Conservation (phyloP, 177 flowering plant species). For the Vitis hybrid region DNA sequence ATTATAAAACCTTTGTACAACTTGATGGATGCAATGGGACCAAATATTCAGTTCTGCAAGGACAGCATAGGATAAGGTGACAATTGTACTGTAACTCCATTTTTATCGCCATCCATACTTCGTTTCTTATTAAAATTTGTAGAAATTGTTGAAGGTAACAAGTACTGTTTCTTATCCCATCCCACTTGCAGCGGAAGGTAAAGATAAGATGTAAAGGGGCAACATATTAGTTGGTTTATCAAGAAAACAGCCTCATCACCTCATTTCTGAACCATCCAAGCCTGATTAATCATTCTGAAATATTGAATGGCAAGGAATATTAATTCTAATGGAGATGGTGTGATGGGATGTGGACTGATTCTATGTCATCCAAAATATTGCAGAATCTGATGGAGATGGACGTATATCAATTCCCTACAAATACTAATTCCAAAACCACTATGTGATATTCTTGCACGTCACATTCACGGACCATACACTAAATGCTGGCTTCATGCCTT, state of each 20-base stretch:
- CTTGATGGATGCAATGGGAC: conserved; percentile 6
- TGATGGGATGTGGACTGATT: too few relatives aligned
- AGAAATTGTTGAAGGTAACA: background rate
- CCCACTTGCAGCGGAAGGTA: conserved; percentile 4
- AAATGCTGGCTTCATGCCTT: background rate
- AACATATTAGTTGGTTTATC: too few relatives aligned
- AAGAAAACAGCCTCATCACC: too few relatives aligned
- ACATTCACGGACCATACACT: background rate
- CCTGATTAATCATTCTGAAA: too few relatives aligned
- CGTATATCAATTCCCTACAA: background rate
- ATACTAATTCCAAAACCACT: background rate
- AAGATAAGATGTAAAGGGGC: too few relatives aligned
- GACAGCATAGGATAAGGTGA: background rate
- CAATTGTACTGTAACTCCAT: background rate
- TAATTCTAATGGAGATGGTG: too few relatives aligned
- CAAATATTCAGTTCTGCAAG: background rate
- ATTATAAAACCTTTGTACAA: background rate
- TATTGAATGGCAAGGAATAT: too few relatives aligned
- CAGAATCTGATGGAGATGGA: conserved; percentile 1
- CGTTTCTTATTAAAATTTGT: too few relatives aligned
- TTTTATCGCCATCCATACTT: background rate
- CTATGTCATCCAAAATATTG: background rate
- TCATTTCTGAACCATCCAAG: too few relatives aligned
- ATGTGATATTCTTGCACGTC: background rate
- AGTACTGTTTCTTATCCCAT: background rate